phyloP scores from a whole-genome alignment of 306 rosid species.

The Corylus avellana region DNA sequence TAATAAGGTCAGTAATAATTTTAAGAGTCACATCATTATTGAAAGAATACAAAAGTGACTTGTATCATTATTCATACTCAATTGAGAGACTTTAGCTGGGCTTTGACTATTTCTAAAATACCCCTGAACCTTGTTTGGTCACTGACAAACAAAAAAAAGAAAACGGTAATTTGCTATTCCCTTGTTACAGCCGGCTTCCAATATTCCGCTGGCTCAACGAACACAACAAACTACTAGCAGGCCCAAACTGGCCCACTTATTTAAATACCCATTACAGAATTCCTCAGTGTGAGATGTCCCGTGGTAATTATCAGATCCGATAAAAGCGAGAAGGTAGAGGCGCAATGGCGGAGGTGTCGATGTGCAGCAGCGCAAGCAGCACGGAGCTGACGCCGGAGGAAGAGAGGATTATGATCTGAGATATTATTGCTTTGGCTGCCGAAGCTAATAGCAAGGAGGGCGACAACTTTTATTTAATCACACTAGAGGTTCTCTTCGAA shows the following conservation, averaged over 20 bases:
- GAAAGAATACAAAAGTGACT: too few species aligned
- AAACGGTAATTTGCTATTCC: background rate
- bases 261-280: background rate
- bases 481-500: constrained; percentile 64
- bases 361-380: constrained; percentile 54
- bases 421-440: constrained; percentile 72
- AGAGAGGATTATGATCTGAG: constrained; percentile 87
- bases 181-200: too few species aligned
- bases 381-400: constrained; percentile 76
- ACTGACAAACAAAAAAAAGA: background rate
- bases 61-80: too few species aligned
- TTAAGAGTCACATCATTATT: too few species aligned
- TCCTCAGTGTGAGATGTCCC: background rate
- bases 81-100: background rate
- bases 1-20: too few species aligned
- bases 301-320: too few species aligned
- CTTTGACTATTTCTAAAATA: background rate
- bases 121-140: background rate
- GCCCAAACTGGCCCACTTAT: too few species aligned
- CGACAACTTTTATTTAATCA: constrained; percentile 71
- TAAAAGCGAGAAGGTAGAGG: constrained; percentile 3
- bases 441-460: constrained; percentile 87
- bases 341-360: constrained; percentile 61
- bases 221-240: too few species aligned
- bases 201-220: too few species aligned